Conservation (phyloP, 2,329 filamentous ascomycete genomes). For the Tolypocladium sp. region DNA sequence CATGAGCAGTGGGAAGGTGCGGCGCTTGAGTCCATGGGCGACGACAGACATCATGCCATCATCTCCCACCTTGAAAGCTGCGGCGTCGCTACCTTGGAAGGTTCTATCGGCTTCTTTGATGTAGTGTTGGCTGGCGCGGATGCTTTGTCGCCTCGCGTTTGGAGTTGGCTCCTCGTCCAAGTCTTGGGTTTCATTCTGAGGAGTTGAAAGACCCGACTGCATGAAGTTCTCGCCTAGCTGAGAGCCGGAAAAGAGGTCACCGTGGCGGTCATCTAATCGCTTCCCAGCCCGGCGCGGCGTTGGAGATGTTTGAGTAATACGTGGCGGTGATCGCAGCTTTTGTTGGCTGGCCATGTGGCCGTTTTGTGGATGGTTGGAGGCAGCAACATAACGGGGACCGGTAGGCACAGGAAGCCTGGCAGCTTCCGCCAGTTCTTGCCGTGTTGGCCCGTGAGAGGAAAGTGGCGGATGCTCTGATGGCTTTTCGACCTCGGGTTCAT, state of each 20-base stretch:
- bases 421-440: slow-evolving; percentile 21
- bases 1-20: slow-evolving; percentile 15
- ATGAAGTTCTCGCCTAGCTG: slow-evolving; percentile 30
- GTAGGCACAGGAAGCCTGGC: slow-evolving; percentile 26
- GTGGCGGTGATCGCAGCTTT: slow-evolving; percentile 12
- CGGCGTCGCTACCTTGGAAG: slow-evolving; percentile 4
- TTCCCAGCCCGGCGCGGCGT: slow-evolving; percentile 6
- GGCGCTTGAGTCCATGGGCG: slow-evolving; percentile 9
- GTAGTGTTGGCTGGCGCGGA: background rate
- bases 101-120: background rate
- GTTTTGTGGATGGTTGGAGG: slow-evolving; percentile 15
- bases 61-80: slow-evolving; percentile 25
- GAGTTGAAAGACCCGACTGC: slow-evolving; percentile 27
- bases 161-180: slow-evolving; percentile 4
- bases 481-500: slow-evolving; percentile 8
- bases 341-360: slow-evolving; percentile 12
- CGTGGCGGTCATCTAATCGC: slow-evolving; percentile 8
- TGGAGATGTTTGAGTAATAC: slow-evolving; percentile 9
- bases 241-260: slow-evolving; percentile 26
- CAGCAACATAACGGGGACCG: slow-evolving; percentile 15
- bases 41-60: slow-evolving; percentile 27
- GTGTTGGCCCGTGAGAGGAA: slow-evolving; percentile 9
- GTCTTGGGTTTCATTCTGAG: slow-evolving; percentile 18
- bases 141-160: slow-evolving; percentile 4
- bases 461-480: slow-evolving; percentile 10